Evolutionary conservation across 2,329 filamentous ascomycete genomes (phyloP).

Genomic region (Diaporthe longicolla): DNA sequence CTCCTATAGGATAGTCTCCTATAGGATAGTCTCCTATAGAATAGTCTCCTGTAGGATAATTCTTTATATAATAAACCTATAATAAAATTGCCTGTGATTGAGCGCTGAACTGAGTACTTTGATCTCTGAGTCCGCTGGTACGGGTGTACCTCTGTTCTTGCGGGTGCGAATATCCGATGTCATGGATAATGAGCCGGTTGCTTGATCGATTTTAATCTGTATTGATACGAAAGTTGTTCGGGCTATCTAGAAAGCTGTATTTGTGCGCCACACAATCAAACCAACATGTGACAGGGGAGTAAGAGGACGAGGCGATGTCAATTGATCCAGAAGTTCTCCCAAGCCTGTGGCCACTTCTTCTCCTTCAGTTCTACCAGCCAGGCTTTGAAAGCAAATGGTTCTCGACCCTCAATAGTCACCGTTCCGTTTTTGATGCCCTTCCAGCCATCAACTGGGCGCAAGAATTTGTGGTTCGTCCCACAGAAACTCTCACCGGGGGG

Average conservation of each 20-base stretch:
- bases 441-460: background rate
- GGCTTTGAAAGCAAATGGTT: slow-evolving; percentile 3
- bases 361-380: slow-evolving; percentile 5
- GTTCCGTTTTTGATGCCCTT: slow-evolving; percentile 2
- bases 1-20: too few relatives aligned
- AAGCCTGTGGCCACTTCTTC: slow-evolving; percentile 11
- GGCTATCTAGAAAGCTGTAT: background rate
- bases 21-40: too few relatives aligned
- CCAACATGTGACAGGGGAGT: too few relatives aligned
- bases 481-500: background rate
- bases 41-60: too few relatives aligned
- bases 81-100: too few relatives aligned
- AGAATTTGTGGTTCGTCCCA: slow-evolving; percentile 3
- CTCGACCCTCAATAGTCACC: background rate
- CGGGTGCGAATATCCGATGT: too few relatives aligned
- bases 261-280: background rate
- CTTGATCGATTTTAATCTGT: slow-evolving; percentile 18
- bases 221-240: too few relatives aligned
- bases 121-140: too few relatives aligned
- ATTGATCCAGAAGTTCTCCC: slow-evolving; percentile 11
- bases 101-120: too few relatives aligned
- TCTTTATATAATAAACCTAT: too few relatives aligned
- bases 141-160: too few relatives aligned
- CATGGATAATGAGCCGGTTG: slow-evolving; percentile 1
- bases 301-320: background rate